Evolutionary conservation across 2,329 filamentous ascomycete genomes (phyloP), one percentile per base, ranked within the genome.

Genomic region (Delphinella strobiligena): DNA sequence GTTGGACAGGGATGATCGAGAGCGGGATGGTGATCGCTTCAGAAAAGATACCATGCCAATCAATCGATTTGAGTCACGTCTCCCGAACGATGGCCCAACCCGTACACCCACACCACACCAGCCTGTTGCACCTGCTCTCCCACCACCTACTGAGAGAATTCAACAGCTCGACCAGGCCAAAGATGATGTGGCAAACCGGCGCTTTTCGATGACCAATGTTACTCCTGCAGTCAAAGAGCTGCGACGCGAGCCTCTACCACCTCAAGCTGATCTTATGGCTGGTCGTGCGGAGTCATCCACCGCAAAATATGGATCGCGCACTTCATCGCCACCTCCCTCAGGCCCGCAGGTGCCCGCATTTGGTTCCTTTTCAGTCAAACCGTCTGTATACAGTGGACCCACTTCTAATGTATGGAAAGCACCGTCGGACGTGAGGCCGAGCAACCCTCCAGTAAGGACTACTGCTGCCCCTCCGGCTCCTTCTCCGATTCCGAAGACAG

Each of bases 301-400:
- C 44, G 64, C 68, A 45, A 58, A 63, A 31, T 67, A 67, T 51
- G 61, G 59, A 30, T 61, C 62, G 35, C 63, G 66, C 39, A 57
- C 61, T n/a, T 58, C 59, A 37, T 70, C 68, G 14, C 70, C 71
- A 9, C 69, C 71, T 29, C 69, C 68, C 19, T 67, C 70, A 45
- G 68, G 69, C 18, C 67, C 67, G 12, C 61, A 65, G 38, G 69
- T 75, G 11, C 71, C 71, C 18, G 69, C 71, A n/a, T 75, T 74
- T 53, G 67, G 67, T 19, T 66, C 63, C 40, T 53, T 62, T 29
- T 40, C 43, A 2, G 42, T 45, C 37, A 45, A 41, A 29, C 39
- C 42, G 12, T 24, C 42, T 9, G 29, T 37, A 4, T 43, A 41
- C 27, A 45, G 36, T 29, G 43, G 38, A n/a, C 38, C 47, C 7